A percentile compares a stretch with the other conserved stretches of the same genome.
Conservation (phyloP, 495 filamentous ascomycete species). For the Penicillium goetzii region DNA sequence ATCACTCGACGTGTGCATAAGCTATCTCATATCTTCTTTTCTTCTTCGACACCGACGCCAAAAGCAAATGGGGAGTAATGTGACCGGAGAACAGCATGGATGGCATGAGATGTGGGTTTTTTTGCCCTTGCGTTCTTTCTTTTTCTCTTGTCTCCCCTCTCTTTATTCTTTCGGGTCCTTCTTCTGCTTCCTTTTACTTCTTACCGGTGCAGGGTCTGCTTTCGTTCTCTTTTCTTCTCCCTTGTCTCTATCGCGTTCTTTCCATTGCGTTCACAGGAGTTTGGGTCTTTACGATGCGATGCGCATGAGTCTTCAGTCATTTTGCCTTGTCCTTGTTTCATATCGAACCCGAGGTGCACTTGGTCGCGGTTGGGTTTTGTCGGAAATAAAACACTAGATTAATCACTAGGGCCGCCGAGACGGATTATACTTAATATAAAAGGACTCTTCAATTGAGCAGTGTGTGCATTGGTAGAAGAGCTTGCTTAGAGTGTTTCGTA, state of each 20-base stretch:
- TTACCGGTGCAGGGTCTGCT: constrained; percentile 16
- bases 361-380: constrained; percentile 25
- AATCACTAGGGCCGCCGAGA: constrained; percentile 31
- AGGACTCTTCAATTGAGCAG: constrained; percentile 8
- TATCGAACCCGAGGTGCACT: constrained; percentile 25
- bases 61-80: constrained; percentile 28
- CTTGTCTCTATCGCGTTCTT: constrained; percentile 11
- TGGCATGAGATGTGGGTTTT: constrained; percentile 7
- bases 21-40: constrained; percentile 19
- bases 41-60: constrained; percentile 13
- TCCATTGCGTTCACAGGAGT: constrained; percentile 22
- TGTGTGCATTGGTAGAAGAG: background rate
- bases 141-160: constrained; percentile 18
- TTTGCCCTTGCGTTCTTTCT: constrained; percentile 14
- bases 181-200: background rate
- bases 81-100: constrained; percentile 16
- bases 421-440: constrained; percentile 30
- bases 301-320: constrained; percentile 29
- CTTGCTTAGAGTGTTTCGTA: background rate
- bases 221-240: constrained; percentile 17
- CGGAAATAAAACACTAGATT: constrained; percentile 39
- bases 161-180: constrained; percentile 18
- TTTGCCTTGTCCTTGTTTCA: constrained; percentile 33
- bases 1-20: constrained; percentile 35
- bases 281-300: constrained; percentile 34